Evolutionary conservation across 1,284 basidiomycete genomes (phyloP).

Genomic region (Ganoderma lingzhi): DNA sequence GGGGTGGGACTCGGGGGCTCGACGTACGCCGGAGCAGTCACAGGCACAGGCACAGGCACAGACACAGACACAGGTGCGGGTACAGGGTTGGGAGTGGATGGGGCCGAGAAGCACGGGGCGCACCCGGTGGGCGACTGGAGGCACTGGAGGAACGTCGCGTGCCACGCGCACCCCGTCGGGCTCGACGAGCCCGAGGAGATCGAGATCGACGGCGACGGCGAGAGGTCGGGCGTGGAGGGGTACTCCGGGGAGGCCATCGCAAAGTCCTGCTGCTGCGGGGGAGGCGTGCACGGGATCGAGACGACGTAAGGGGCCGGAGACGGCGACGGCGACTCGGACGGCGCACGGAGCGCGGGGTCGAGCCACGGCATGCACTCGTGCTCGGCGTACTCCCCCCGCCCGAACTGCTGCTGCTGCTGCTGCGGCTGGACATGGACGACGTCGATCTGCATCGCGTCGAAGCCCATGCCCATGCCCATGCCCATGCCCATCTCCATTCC

Average conservation of each 20-base stretch:
- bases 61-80: background rate
- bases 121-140: conserved; percentile 25
- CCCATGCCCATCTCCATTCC: conserved; percentile 2
- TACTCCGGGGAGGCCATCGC: conserved; percentile 1
- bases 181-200: conserved; percentile 1
- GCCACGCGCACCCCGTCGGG: conserved; percentile 33
- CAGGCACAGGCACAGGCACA: background rate
- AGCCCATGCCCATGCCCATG: conserved; percentile 10
- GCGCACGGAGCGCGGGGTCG: conserved; percentile 24
- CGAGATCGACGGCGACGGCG: background rate
- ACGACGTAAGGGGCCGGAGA: background rate
- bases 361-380: conserved; percentile 28
- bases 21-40: background rate
- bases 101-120: conserved; percentile 15
- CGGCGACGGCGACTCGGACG: conserved; percentile 21
- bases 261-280: conserved; percentile 1
- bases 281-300: background rate
- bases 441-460: conserved; percentile 10
- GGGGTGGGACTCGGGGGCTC: background rate
- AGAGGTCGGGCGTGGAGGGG: conserved; percentile 13
- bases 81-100: background rate
- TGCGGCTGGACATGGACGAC: background rate
- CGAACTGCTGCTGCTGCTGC: background rate
- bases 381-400: conserved; percentile 11
- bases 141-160: conserved; percentile 35